These are phyloP conservation scores for Heliosperma pusillum DNA, from an alignment of 148 eudicot genomes.

Conservation along the genomic window DNA sequence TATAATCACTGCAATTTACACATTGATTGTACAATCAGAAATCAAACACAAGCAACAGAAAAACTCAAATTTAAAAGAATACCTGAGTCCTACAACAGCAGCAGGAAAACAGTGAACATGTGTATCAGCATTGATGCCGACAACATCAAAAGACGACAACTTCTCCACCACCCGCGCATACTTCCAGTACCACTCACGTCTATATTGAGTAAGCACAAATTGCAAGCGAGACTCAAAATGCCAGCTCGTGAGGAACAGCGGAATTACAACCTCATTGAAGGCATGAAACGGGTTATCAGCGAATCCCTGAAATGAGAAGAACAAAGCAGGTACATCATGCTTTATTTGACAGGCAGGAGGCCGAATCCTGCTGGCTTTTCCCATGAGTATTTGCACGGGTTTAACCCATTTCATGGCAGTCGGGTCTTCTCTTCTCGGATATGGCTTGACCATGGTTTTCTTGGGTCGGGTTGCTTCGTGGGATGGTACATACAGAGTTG, in stretches of 20 bases:
- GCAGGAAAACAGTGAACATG: conserved; percentile 36
- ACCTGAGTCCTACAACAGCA: conserved; percentile 40
- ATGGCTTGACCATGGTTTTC: conserved; percentile 26
- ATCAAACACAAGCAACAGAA: neutral
- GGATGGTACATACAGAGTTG: conserved; percentile 31
- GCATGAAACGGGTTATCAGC: conserved; percentile 36
- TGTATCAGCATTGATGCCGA: conserved; percentile 13
- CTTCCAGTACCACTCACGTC: conserved; percentile 26
- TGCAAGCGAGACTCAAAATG: conserved; percentile 28
- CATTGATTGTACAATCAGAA: neutral
- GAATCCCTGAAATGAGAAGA: conserved; percentile 41
- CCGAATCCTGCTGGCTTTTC: conserved; percentile 18
- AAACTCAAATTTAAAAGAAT: neutral
- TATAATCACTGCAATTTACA: too few relatives aligned
- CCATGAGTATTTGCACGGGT: conserved; percentile 43
- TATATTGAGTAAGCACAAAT: conserved; percentile 34
- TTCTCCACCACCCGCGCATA: conserved; percentile 21
- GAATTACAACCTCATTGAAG: conserved; percentile 31
- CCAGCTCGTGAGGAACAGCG: conserved; percentile 30
- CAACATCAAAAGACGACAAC: conserved; percentile 24
- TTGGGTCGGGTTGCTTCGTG: conserved; percentile 13
- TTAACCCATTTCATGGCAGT: conserved; percentile 35
- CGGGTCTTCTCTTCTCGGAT: conserved; percentile 42
- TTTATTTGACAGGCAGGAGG: conserved; percentile 41
- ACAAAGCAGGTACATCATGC: conserved; percentile 47